Percentiles rank a stretch among this genome's conserved stretches.
Conservation (phyloP, 805 yeast species). For the Metschnikowia koreensis region DNA sequence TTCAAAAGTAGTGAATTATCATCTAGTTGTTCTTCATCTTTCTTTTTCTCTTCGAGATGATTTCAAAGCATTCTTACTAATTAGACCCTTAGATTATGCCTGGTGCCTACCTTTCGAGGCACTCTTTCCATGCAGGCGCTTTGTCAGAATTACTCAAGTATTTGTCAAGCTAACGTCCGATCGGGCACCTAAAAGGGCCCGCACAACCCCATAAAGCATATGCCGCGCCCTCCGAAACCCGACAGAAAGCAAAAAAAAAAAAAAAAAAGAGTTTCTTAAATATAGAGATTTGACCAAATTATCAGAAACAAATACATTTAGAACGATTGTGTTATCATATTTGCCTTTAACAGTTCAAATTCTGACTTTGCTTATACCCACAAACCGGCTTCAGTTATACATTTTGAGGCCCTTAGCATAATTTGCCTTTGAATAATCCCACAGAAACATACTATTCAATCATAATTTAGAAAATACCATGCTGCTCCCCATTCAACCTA, state of each 20-base stretch:
- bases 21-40: too few relatives aligned
- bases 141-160: slow-evolving; percentile 7
- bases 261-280: background rate
- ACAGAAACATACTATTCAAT: background rate
- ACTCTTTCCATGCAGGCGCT: background rate
- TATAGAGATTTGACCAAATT: too few relatives aligned
- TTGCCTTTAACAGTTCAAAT: background rate
- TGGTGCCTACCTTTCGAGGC: background rate
- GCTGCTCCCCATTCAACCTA: slow-evolving; percentile 13
- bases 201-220: slow-evolving; percentile 3
- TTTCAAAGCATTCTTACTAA: too few relatives aligned
- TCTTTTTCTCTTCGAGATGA: too few relatives aligned
- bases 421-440: background rate
- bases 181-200: background rate
- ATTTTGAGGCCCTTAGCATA: background rate
- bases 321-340: too few relatives aligned
- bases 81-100: too few relatives aligned
- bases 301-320: too few relatives aligned
- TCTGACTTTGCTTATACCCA: background rate
- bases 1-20: too few relatives aligned
- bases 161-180: slow-evolving; percentile 3
- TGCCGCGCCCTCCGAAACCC: background rate
- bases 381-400: background rate
- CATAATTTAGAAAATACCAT: background rate
- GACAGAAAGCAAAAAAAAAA: background rate